Evolutionary conservation across 2,329 filamentous ascomycete genomes (phyloP), one percentile per base, ranked within the genome.

Genomic region (Alternaria metachromatica): DNA sequence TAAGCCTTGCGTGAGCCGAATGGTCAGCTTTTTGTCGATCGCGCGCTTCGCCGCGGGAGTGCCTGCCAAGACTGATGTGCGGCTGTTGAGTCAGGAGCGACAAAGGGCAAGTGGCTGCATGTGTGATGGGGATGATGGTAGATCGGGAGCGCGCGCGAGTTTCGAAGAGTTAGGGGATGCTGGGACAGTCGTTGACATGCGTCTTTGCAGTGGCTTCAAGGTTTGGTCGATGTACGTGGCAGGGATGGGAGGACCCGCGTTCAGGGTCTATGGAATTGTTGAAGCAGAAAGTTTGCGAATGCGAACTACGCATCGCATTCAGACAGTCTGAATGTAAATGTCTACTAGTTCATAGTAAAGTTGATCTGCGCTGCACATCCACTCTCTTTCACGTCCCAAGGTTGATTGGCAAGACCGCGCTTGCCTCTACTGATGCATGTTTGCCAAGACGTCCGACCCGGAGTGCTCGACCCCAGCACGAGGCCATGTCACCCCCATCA

Each of bases 401-500:
- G 30, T 30, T 37, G 30, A 25, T n/a, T 37, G 10, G 49, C 49
- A 53, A 23, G 33, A 20, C 4, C 23, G 53, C 23, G 13, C n/a
- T 63, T 44, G 37, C 58, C 49, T 53, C 20, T 37, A 33, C 33
- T 57, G 51, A 54, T 57, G 59, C 57, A 60, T 70, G 53, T 54
- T 30, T 66, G 71, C 71, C 72, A 74, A 74, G 72, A 65, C 59
- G 30, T 59, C 64, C 64, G 63, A 62, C 20, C 49, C 13, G 15
- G 44, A n/a, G 30, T 20, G 58, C 43, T 46, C 65, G 55, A 55
- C 55, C 64, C 51, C 57, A 60, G 55, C 37, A 58, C 28, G 49
- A 58, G 30, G 50, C 26, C 50, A 60, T 11, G 25, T 25, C 49
- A 30, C 12, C n/a, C 46, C 59, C 62, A 55, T 61, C 62, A 54